Percentiles rank a stretch among this genome's conserved stretches.
phyloP scores from a whole-genome alignment of 2,329 filamentous ascomycete species.

The Pleomassaria siparia region DNA sequence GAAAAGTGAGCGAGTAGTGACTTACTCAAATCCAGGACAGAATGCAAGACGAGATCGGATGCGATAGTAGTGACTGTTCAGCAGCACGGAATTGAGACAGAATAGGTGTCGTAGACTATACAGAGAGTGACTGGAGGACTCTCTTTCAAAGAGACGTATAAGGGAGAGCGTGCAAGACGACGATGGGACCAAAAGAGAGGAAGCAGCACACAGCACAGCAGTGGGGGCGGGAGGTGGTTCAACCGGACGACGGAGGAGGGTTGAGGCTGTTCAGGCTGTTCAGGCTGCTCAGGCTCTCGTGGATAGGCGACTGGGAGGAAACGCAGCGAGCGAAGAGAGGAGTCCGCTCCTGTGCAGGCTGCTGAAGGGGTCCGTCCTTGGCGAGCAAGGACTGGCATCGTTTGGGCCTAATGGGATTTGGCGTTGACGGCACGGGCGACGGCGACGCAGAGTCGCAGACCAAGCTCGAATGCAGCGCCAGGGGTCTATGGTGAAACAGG shows the following conservation, averaged over 20 bases:
- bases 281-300: slow-evolving; percentile 35
- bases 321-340: slow-evolving; percentile 26
- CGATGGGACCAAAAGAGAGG: slow-evolving; percentile 34
- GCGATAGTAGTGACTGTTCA: slow-evolving; percentile 7
- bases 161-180: slow-evolving; percentile 13
- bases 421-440: slow-evolving; percentile 4
- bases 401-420: neutral
- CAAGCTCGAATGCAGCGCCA: neutral
- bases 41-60: slow-evolving; percentile 1
- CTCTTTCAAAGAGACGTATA: slow-evolving; percentile 45
- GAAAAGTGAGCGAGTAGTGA: neutral
- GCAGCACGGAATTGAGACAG: slow-evolving; percentile 15
- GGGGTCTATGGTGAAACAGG: slow-evolving; percentile 3
- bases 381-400: slow-evolving; percentile 4
- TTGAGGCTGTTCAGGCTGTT: slow-evolving; percentile 36
- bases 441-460: neutral
- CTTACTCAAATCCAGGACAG: slow-evolving; percentile 16
- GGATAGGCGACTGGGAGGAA: slow-evolving; percentile 27
- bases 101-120: slow-evolving; percentile 10
- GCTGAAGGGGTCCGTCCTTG: slow-evolving; percentile 11
- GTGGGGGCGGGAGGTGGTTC: slow-evolving; percentile 26
- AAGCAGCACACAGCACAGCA: slow-evolving; percentile 41
- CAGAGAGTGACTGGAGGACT: slow-evolving; percentile 20
- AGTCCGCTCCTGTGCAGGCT: slow-evolving; percentile 15
- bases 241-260: slow-evolving; percentile 11